A percentile compares a stretch with the other conserved stretches of the same genome.
phyloP scores from a whole-genome alignment of 768 basidiomycete genomes.

The Floccularia luteovirens region DNA sequence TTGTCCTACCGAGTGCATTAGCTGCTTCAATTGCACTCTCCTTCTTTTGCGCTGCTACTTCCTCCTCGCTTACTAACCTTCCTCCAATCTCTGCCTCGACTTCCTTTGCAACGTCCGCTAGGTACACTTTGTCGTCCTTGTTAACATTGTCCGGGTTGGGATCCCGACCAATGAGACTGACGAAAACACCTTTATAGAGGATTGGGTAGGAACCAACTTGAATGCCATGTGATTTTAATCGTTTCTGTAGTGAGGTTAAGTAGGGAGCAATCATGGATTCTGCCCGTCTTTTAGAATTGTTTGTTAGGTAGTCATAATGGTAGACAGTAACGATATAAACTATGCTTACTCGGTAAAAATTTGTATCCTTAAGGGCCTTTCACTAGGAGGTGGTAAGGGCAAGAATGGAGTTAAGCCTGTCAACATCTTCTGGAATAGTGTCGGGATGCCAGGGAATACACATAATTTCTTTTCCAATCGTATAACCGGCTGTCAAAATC shows the following conservation, averaged over 20 bases:
- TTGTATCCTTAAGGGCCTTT: conserved; percentile 74
- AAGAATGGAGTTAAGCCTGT: conserved; percentile 66
- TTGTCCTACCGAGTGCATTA: too few species aligned
- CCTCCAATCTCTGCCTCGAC: conserved; percentile 55
- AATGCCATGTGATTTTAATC: conserved; percentile 67
- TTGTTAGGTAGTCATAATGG: too few species aligned
- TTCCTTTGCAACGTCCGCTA: conserved; percentile 53
- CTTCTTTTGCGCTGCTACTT: conserved; percentile 45
- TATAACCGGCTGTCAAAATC: conserved; percentile 73
- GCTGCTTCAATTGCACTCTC: conserved; percentile 7
- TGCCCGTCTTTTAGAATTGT: conserved; percentile 34
- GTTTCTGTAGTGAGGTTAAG: conserved; percentile 68
- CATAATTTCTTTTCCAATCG: conserved; percentile 81
- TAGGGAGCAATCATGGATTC: conserved; percentile 85
- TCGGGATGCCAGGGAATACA: conserved; percentile 87
- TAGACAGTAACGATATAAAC: conserved; percentile 2
- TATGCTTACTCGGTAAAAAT: conserved; percentile 68
- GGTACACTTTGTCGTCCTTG: conserved; percentile 33
- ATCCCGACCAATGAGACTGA: conserved; percentile 59
- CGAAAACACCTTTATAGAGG: conserved; percentile 57
- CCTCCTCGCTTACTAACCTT: conserved; percentile 55
- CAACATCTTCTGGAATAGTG: conserved; percentile 77
- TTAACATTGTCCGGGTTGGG: conserved; percentile 21
- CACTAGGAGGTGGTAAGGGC: conserved; percentile 66
- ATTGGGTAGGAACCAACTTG: conserved; percentile 78